These are phyloP conservation scores for Aphanomyces astaci DNA, from an alignment of 352 stramenopile genomes.

Conservation along the genomic window DNA sequence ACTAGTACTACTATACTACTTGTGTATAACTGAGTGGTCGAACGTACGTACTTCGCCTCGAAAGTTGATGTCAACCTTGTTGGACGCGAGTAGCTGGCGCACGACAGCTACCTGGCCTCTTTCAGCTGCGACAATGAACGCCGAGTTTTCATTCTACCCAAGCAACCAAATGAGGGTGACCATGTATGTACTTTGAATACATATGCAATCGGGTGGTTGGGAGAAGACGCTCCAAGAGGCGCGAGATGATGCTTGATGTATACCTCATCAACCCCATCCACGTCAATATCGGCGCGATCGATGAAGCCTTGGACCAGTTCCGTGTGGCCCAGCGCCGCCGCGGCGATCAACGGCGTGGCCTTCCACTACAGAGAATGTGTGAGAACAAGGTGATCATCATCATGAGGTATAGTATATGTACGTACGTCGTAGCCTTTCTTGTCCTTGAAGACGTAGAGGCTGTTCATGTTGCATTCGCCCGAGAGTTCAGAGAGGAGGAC, in stretches of 20 bases:
- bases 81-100: not conserved
- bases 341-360: not conserved
- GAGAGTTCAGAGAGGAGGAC: not conserved
- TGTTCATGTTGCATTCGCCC: not conserved
- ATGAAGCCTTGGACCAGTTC: not conserved
- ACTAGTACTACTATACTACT: no score
- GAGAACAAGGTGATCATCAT: not conserved
- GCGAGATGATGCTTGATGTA: no score
- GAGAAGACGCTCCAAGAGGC: no score
- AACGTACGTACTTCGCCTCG: slow-evolving; percentile 6
- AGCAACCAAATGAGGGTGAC: no score
- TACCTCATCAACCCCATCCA: not conserved
- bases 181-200: no score
- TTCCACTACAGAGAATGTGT: no score
- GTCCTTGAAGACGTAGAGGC: not conserved
- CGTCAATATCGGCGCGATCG: slow-evolving; percentile 4
- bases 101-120: slow-evolving; percentile 7
- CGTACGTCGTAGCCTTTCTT: not conserved
- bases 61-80: slow-evolving; percentile 7
- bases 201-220: no score
- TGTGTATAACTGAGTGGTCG: slow-evolving; percentile 56
- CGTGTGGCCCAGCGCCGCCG: not conserved
- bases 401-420: not conserved
- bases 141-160: slow-evolving; percentile 4
- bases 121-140: not conserved